Conservation (phyloP, 2,329 filamentous ascomycete genomes). For the Colletotrichum sp. region DNA sequence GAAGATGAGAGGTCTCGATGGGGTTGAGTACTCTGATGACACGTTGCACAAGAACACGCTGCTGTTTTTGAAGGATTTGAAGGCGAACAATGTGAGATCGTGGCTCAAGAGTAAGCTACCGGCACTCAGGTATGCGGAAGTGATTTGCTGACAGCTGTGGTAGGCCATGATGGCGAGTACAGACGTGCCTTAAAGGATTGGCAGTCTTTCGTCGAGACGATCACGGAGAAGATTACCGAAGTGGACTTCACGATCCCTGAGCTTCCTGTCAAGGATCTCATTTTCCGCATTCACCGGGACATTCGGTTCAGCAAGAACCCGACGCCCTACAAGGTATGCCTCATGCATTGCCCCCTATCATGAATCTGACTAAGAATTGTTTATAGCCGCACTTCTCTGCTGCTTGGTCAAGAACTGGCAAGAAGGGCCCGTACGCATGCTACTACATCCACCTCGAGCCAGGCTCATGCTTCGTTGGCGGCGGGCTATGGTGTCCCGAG, state of each 20-base stretch:
- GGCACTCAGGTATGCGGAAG: not conserved
- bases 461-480: conserved; percentile 73
- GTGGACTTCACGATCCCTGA: conserved; percentile 85
- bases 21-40: conserved; percentile 55
- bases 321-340: conserved; percentile 83
- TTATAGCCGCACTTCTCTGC: conserved; percentile 78
- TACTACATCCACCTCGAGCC: conserved; percentile 90
- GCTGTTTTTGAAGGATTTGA: conserved; percentile 62
- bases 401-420: conserved; percentile 85
- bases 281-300: conserved; percentile 88
- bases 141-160: not conserved
- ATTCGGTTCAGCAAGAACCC: conserved; percentile 83
- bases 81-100: conserved; percentile 61
- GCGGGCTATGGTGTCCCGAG: conserved; percentile 83
- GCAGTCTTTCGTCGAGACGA: conserved; percentile 75
- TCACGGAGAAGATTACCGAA: conserved; percentile 74
- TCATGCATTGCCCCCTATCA: not conserved
- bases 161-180: conserved; percentile 82
- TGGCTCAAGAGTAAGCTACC: conserved; percentile 54
- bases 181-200: conserved; percentile 81
- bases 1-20: conserved; percentile 44
- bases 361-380: not conserved
- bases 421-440: conserved; percentile 85
- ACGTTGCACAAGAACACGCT: conserved; percentile 63
- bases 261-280: conserved; percentile 82